Percentiles rank a stretch among this genome's conserved stretches.
Conservation (phyloP, 768 basidiomycete species). For the Polyporus arcularius region DNA sequence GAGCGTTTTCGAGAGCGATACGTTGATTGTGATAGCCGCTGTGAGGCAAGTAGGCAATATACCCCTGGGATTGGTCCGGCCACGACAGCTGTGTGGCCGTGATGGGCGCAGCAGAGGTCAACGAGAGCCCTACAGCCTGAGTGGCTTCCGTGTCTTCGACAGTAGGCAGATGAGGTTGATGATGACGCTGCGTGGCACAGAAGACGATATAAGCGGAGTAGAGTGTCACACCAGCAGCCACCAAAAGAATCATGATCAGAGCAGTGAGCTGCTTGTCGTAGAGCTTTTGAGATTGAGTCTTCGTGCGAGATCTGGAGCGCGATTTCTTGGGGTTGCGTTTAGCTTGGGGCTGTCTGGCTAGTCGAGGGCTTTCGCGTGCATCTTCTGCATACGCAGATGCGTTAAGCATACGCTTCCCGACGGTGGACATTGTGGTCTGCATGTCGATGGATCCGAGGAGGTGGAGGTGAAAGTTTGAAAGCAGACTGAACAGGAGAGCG, state of each 20-base stretch:
- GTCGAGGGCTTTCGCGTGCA: too few species aligned
- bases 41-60: conserved; percentile 77
- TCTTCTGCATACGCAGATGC: too few species aligned
- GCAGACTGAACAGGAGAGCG: too few species aligned
- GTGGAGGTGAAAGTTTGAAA: too few species aligned
- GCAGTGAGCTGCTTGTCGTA: conserved; percentile 20
- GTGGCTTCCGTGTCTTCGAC: neutral
- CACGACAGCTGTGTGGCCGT: neutral
- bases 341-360: too few species aligned
- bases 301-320: neutral
- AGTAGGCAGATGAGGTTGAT: neutral
- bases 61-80: conserved; percentile 37
- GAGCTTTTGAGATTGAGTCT: neutral
- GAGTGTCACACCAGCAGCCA: conserved; percentile 18
- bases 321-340: neutral
- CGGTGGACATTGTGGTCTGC: too few species aligned
- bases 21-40: conserved; percentile 87
- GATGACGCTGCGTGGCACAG: conserved; percentile 8
- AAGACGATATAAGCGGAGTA: conserved; percentile 23
- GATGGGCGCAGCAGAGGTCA: neutral
- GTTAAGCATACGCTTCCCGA: too few species aligned
- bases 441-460: too few species aligned
- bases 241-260: conserved; percentile 19
- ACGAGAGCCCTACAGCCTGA: neutral
- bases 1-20: conserved; percentile 83